Percentiles rank a stretch among this genome's conserved stretches.
phyloP scores from a whole-genome alignment of 1,284 basidiomycete genomes.

The Trichosporon ovoides region DNA sequence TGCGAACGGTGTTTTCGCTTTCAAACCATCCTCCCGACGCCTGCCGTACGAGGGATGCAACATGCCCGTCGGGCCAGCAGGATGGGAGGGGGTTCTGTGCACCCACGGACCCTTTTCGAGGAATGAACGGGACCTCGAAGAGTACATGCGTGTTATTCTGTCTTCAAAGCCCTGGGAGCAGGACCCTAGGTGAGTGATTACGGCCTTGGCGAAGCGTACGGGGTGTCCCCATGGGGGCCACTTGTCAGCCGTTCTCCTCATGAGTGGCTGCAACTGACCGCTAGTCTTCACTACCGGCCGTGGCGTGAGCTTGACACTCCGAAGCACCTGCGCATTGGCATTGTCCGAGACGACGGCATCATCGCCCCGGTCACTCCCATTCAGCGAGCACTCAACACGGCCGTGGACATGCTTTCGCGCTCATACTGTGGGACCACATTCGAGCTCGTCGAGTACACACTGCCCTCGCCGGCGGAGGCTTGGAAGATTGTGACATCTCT shows the following conservation, averaged over 20 bases:
- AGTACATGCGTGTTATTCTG: constrained; percentile 39
- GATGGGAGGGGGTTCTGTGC: constrained; percentile 35
- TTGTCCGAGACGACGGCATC: constrained; percentile 48
- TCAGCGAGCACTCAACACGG: constrained; percentile 37
- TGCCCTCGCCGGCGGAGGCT: constrained; percentile 20
- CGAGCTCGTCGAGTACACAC: constrained; percentile 32
- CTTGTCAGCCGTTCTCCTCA: no score
- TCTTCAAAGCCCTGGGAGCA: constrained; percentile 36
- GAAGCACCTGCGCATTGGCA: constrained; percentile 35
- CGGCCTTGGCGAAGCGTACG: constrained; percentile 19
- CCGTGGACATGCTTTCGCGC: constrained; percentile 27
- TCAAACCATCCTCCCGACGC: constrained; percentile 39
- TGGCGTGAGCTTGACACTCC: not conserved
- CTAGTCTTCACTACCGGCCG: not conserved
- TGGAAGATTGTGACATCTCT: constrained; percentile 34
- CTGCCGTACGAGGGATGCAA: constrained; percentile 40
- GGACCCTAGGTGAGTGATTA: constrained; percentile 30
- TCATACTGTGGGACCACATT: constrained; percentile 16
- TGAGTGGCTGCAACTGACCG: constrained; percentile 14
- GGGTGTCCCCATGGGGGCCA: no score
- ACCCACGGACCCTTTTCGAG: constrained; percentile 41
- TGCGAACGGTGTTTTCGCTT: constrained; percentile 39
- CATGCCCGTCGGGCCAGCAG: constrained; percentile 15
- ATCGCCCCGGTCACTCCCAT: constrained; percentile 46
- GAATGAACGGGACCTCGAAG: constrained; percentile 36